Conservation (phyloP, 1,284 basidiomycete species). For the Boletus semigastroideus region DNA sequence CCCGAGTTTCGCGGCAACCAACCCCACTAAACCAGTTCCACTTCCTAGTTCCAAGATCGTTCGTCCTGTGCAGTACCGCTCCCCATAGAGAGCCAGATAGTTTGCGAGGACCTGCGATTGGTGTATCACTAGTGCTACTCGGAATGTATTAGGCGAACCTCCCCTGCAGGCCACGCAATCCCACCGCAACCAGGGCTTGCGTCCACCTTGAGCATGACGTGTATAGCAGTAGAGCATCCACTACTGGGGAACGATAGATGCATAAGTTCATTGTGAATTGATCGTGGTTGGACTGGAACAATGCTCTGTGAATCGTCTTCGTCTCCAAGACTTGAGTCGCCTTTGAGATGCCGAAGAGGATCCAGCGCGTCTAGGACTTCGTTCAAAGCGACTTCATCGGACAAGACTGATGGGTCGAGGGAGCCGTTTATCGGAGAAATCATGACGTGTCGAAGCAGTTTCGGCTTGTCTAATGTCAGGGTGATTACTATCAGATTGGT, state of each 20-base stretch:
- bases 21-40: conserved; percentile 89
- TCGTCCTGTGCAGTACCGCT: conserved; percentile 49
- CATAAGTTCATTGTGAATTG: conserved; percentile 49
- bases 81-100: conserved; percentile 64
- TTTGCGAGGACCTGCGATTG: conserved; percentile 65
- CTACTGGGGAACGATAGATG: conserved; percentile 43
- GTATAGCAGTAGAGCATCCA: conserved; percentile 33
- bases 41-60: conserved; percentile 81
- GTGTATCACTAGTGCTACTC: neutral
- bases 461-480: neutral
- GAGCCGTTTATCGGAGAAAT: conserved; percentile 2
- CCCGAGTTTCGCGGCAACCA: conserved; percentile 74
- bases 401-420: conserved; percentile 7
- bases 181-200: conserved; percentile 88
- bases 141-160: conserved; percentile 48
- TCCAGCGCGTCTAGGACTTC: conserved; percentile 58
- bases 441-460: conserved; percentile 10
- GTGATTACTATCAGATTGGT: neutral
- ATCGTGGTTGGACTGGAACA: conserved; percentile 58
- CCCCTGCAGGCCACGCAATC: conserved; percentile 89
- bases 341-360: conserved; percentile 64
- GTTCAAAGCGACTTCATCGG: conserved; percentile 43
- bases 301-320: conserved; percentile 35
- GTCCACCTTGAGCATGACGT: conserved; percentile 62
- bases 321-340: conserved; percentile 30